Evolutionary conservation across 805 yeast genomes (phyloP), one percentile per base, ranked within the genome.

Genomic region (Zygosaccharomyces bisporus): DNA sequence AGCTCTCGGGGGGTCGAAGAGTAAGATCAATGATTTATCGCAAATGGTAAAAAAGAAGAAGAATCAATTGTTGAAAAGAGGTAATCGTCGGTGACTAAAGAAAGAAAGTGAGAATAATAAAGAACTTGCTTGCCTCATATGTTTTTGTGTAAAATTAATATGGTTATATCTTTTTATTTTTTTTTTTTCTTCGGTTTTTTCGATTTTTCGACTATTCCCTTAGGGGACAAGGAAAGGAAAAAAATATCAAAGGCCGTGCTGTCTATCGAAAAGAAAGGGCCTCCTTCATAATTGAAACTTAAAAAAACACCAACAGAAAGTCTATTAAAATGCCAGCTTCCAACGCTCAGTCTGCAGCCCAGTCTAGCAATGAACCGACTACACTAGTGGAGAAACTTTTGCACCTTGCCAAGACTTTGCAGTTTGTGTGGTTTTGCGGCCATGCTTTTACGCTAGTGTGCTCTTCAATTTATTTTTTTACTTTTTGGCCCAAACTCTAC

Each of bases 341-440:
- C 31, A 27, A 27, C n/a, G 31, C 31, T n/a, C 31, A 27, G 31
- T 27, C 31, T 4, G 31, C 31, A n/a, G 3, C 31, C 31, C 16
- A 14, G 16, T 2, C 40, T 17, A 25, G 18, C 32, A 5, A 17
- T 9, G 14, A 12, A 27, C 16, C 31, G 4, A 10, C 31, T 14
- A n/a, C 31, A 10, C 31, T 6, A 12, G 31, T 37, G 12, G 40
- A 37, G 16, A 56, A 45, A 24, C 41, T 58, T 4, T 25, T 53
- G n/a, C 44, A 46, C 21, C 43, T 61, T 24, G 49, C 64, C 19
- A 58, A 75, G 64, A 72, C 81, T 12, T 62, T 77, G 45, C 90
- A 86, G 64, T 84, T 85, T 54, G 80, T 78, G 4, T 89, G 95
- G 96, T 86, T 86, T 62, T 56, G 61, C 9, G 83, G 84, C 36